Conservation (phyloP, 1,284 basidiomycete genomes). For the Puccinia coronata region DNA sequence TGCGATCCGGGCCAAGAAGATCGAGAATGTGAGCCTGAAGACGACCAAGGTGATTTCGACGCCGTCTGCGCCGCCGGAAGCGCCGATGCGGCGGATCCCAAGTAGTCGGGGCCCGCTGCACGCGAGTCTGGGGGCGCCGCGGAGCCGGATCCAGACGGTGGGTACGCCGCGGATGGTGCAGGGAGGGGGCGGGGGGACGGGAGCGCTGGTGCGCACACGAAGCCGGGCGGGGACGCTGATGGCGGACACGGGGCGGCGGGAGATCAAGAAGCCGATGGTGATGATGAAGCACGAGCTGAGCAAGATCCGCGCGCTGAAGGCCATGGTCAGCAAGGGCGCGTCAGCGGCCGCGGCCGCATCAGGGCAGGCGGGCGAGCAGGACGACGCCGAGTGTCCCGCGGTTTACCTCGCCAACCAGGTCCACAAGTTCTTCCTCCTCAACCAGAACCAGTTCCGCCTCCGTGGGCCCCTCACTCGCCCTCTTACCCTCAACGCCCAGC, state of each 20-base stretch:
- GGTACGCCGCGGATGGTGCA: neutral
- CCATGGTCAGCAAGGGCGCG: neutral
- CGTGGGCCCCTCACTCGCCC: neutral
- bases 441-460: neutral
- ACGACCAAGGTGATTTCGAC: constrained; percentile 12
- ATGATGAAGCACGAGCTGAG: constrained; percentile 31
- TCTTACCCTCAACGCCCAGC: neutral
- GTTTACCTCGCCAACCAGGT: constrained; percentile 5
- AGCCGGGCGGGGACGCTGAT: neutral
- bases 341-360: neutral
- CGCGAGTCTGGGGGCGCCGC: neutral
- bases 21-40: constrained; percentile 28
- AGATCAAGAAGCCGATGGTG: constrained; percentile 32
- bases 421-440: constrained; percentile 18
- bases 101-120: neutral
- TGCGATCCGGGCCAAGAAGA: constrained; percentile 29
- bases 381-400: neutral
- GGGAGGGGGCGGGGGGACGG: neutral
- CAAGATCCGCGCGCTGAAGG: constrained; percentile 2
- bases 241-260: neutral
- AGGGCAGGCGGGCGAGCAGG: neutral
- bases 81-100: neutral
- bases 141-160: neutral
- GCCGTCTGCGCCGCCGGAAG: neutral
- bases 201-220: no score